A percentile compares a stretch with the other conserved stretches of the same genome.
Evolutionary conservation across 495 filamentous ascomycete species (phyloP).

Genomic region (Trypethelium eluteriae): DNA sequence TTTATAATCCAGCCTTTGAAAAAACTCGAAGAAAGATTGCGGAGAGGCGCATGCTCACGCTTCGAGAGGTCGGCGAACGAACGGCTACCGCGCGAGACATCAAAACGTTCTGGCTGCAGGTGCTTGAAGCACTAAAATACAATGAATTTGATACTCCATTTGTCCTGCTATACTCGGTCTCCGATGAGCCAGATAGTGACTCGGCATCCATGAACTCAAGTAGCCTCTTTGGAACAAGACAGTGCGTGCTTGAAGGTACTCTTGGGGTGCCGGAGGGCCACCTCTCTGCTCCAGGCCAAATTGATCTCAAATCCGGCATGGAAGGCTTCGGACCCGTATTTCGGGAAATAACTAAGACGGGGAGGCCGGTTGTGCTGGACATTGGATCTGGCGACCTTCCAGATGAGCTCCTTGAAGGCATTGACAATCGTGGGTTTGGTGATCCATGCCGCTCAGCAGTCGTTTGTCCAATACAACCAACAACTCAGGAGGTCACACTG

Average conservation of each 20-base stretch:
- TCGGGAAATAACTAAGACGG: constrained; percentile 56
- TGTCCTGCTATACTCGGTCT: constrained; percentile 55
- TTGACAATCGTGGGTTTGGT: constrained; percentile 57
- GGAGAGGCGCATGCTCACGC: constrained; percentile 58
- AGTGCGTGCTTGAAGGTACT: constrained; percentile 52
- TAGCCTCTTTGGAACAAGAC: constrained; percentile 45
- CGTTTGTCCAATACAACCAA: constrained; percentile 62
- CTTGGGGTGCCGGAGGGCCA: constrained; percentile 57
- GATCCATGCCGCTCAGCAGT: constrained; percentile 58
- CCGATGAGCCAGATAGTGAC: constrained; percentile 53
- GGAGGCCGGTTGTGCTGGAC: constrained; percentile 51
- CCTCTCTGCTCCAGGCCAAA: constrained; percentile 41
- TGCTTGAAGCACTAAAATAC: constrained; percentile 50
- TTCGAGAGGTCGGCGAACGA: constrained; percentile 62
- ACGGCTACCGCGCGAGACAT: constrained; percentile 60
- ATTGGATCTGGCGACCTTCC: constrained; percentile 52
- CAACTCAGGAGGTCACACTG: constrained; percentile 53
- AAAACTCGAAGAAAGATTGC: constrained; percentile 58
- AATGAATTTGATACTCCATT: constrained; percentile 60
- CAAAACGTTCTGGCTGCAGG: constrained; percentile 53
- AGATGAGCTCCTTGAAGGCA: constrained; percentile 47
- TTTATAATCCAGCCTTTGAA: constrained; percentile 63
- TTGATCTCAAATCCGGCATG: constrained; percentile 53
- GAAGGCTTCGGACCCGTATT: constrained; percentile 61
- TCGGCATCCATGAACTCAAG: constrained; percentile 54